phyloP scores from a whole-genome alignment of 768 basidiomycete species.

The Lactifluus rugatus region DNA sequence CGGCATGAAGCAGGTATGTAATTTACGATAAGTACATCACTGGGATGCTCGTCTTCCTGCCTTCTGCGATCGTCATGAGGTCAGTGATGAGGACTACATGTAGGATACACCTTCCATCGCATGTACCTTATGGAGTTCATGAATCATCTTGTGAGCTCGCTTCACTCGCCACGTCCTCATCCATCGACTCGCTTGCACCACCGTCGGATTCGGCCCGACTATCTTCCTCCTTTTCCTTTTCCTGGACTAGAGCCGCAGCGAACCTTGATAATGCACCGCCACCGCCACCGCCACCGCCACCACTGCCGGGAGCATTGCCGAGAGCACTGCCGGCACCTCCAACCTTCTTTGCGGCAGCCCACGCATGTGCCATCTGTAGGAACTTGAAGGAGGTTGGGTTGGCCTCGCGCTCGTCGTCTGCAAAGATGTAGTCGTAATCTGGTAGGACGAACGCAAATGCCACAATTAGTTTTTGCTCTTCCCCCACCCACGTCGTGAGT shows the following conservation, averaged over 20 bases:
- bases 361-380: conserved; percentile 89
- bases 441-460: conserved; percentile 1
- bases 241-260: conserved; percentile 29
- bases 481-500: not conserved
- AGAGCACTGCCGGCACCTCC: conserved; percentile 22
- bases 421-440: conserved; percentile 95
- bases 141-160: conserved; percentile 43
- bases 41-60: not conserved
- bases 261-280: conserved; percentile 37
- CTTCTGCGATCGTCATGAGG: not conserved
- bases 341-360: conserved; percentile 46
- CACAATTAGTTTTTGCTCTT: not conserved
- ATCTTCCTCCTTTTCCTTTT: conserved; percentile 15
- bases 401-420: conserved; percentile 90
- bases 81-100: not conserved
- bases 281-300: conserved; percentile 8
- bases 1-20: not conserved
- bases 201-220: conserved; percentile 6
- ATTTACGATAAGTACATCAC: not conserved
- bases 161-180: conserved; percentile 33
- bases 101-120: not conserved
- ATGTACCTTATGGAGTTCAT: not conserved
- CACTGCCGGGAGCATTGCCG: conserved; percentile 18
- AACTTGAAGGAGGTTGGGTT: conserved; percentile 95
- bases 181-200: conserved; percentile 23